Evolutionary conservation across 2,329 filamentous ascomycete species (phyloP).

Genomic region (Bipolaris sorokiniana): DNA sequence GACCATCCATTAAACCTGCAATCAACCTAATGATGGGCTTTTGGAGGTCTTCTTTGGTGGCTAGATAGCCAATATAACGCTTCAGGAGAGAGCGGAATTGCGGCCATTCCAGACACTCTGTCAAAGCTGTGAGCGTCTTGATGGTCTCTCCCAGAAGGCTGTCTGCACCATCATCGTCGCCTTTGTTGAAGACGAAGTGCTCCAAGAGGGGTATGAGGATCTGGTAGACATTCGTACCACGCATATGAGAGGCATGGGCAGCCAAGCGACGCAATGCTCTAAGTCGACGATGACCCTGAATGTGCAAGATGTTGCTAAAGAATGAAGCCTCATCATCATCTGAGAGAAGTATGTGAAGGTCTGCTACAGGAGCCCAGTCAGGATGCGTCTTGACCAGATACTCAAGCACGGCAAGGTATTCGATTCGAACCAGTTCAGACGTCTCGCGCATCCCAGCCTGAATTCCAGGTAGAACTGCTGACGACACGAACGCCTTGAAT

Average conservation of each 20-base stretch:
- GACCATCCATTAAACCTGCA: slow-evolving; percentile 78
- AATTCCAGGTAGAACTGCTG: slow-evolving; percentile 74
- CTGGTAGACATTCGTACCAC: slow-evolving; percentile 78
- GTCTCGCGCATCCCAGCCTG: slow-evolving; percentile 76
- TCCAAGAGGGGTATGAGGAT: slow-evolving; percentile 92
- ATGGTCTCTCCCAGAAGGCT: slow-evolving; percentile 86
- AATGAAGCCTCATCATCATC: slow-evolving; percentile 82
- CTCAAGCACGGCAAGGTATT: slow-evolving; percentile 80
- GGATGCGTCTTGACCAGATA: slow-evolving; percentile 75
- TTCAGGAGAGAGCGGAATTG: slow-evolving; percentile 86
- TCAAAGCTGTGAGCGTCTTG: slow-evolving; percentile 76
- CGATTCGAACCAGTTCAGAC: slow-evolving; percentile 83
- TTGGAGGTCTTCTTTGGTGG: slow-evolving; percentile 78
- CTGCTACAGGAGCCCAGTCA: slow-evolving; percentile 71
- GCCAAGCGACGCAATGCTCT: slow-evolving; percentile 81
- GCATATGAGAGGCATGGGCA: slow-evolving; percentile 70
- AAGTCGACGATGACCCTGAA: slow-evolving; percentile 83
- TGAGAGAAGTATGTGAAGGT: slow-evolving; percentile 74
- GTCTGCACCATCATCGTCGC: slow-evolving; percentile 76
- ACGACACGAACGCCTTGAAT: slow-evolving; percentile 65
- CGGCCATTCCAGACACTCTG: slow-evolving; percentile 82
- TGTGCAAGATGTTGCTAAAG: slow-evolving; percentile 90
- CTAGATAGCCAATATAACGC: slow-evolving; percentile 82
- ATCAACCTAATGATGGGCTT: slow-evolving; percentile 86
- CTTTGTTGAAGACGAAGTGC: slow-evolving; percentile 87